phyloP scores from a whole-genome alignment of 116 monocot genomes.

The Posidonia oceanica region DNA sequence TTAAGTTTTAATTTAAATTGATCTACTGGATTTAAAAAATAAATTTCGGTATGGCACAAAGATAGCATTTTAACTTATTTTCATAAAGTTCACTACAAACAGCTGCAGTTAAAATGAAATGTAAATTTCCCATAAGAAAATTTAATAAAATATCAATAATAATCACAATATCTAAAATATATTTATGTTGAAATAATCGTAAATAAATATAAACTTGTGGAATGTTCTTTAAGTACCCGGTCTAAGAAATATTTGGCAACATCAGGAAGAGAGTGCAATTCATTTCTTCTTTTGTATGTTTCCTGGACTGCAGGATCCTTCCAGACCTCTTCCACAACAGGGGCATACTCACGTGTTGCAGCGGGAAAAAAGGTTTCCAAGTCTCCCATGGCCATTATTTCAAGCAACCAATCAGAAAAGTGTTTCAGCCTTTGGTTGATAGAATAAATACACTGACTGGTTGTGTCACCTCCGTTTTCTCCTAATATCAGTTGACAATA shows the following conservation, averaged over 20 bases:
- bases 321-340: conserved; percentile 84
- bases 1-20: too few relatives aligned
- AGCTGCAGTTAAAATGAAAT: not conserved
- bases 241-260: conserved; percentile 79
- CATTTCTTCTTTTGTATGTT: conserved; percentile 81
- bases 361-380: conserved; percentile 92
- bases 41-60: too few relatives aligned
- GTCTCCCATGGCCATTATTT: conserved; percentile 91
- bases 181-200: not conserved
- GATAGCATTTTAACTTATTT: not conserved
- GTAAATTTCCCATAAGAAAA: not conserved
- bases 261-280: conserved; percentile 82
- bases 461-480: conserved; percentile 10
- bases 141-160: not conserved
- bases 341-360: conserved; percentile 95
- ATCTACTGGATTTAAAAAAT: too few relatives aligned
- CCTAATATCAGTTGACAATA: not conserved
- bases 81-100: not conserved
- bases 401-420: conserved; percentile 92
- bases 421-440: conserved; percentile 75
- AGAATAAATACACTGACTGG: conserved; percentile 41
- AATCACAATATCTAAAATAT: not conserved
- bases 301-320: conserved; percentile 79
- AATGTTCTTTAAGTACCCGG: conserved; percentile 7
- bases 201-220: too few relatives aligned